Evolutionary conservation across 164 flowering plant genomes (phyloP), one percentile per base, ranked within the genome.

Genomic region (Aristolochia californica): DNA sequence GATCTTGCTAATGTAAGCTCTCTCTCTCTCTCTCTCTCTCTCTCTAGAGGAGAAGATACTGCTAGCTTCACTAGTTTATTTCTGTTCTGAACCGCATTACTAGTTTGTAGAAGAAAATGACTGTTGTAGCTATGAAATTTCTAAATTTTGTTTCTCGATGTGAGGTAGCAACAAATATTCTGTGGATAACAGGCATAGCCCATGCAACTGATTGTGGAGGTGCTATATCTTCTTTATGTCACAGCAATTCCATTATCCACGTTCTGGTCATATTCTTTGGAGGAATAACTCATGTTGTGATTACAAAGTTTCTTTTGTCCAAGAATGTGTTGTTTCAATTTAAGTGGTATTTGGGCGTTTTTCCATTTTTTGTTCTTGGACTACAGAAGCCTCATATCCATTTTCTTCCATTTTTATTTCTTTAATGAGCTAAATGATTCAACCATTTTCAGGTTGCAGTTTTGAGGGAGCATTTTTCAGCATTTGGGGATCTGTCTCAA

Each of bases 391-490:
- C n/a, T n/a, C n/a, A n/a, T n/a, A n/a, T n/a, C n/a, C n/a, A n/a
- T n/a, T n/a, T n/a, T n/a, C n/a, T n/a, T n/a, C n/a, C n/a, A n/a
- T n/a, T n/a, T 34, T 34, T 34, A 12, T 34, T 34, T 34, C 7
- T 34, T 34, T 34, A 12, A 34, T 34, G 40, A 34, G 40, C 40
- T 34, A 34, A 34, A 34, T 9, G 40, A 34, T 3, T 34, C 10
- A 8, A 34, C 40, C 10, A 34, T 63, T 57, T 65, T n/a, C 60
- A 93, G 99, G 84, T 79, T 66, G 72, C 66, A 66, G 68, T 59
- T 23, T 55, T 89, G 71, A 84, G 78, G 77, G 90, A 84, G 27
- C 88, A 89, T 62, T 93, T 93, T 60, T 78, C 82, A 44, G 17
- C 77, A n/a, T 84, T 63, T 54, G 89, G 91, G 26, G 91, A 81